These are phyloP conservation scores for Phylloporus sp. DNA, from an alignment of 768 basidiomycete species.

Conservation along the genomic window DNA sequence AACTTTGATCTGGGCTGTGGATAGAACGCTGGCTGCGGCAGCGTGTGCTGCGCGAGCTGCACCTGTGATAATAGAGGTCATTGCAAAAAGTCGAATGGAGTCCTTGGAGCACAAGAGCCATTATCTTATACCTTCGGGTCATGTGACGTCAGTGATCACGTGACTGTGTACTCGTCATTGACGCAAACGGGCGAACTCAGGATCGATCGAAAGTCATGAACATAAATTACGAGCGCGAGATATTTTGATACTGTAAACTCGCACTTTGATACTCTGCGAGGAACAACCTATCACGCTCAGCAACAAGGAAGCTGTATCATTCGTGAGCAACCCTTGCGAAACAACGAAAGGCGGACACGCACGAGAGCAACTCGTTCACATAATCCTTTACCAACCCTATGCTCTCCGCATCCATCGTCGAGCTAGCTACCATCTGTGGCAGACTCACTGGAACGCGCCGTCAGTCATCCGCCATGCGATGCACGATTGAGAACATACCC, in stretches of 20 bases:
- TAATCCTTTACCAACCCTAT: slow-evolving; percentile 81
- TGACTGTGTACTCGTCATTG: too few relatives aligned
- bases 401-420: slow-evolving; percentile 87
- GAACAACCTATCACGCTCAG: slow-evolving; percentile 70
- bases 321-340: background rate
- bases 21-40: slow-evolving; percentile 46
- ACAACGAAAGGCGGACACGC: slow-evolving; percentile 22
- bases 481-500: slow-evolving; percentile 50
- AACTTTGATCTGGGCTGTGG: slow-evolving; percentile 38
- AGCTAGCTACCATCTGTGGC: slow-evolving; percentile 84
- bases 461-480: slow-evolving; percentile 6
- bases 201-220: background rate
- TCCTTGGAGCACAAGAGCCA: background rate
- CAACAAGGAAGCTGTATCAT: slow-evolving; percentile 64
- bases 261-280: slow-evolving; percentile 74
- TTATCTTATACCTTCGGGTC: background rate
- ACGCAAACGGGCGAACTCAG: too few relatives aligned
- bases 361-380: slow-evolving; percentile 84
- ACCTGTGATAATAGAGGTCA: slow-evolving; percentile 44
- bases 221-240: slow-evolving; percentile 59
- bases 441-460: slow-evolving; percentile 66
- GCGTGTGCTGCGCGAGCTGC: slow-evolving; percentile 52
- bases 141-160: slow-evolving; percentile 5
- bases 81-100: slow-evolving; percentile 18
- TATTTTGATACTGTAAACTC: slow-evolving; percentile 73